Percentiles rank a stretch among this genome's conserved stretches.
Conservation (phyloP, 2,329 filamentous ascomycete genomes). For the Chrysoporthe cubensis region DNA sequence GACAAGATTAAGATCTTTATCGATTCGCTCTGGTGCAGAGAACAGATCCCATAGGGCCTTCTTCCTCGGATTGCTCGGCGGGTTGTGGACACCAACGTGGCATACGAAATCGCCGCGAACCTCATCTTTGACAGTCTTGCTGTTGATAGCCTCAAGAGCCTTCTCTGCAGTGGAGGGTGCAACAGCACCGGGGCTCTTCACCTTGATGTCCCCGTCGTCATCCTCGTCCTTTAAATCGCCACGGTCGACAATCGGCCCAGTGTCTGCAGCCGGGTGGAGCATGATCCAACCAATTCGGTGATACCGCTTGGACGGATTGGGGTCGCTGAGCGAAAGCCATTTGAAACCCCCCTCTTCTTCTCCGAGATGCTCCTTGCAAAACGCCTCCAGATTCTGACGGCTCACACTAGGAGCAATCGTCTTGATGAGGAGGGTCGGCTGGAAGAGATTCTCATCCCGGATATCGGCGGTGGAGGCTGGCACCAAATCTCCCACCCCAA, state of each 20-base stretch:
- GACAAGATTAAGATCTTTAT: slow-evolving; percentile 84
- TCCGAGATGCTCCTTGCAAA: slow-evolving; percentile 92
- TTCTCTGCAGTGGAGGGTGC: slow-evolving; percentile 73
- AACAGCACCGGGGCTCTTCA: slow-evolving; percentile 51
- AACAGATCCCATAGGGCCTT: slow-evolving; percentile 98
- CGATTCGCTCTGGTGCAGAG: slow-evolving; percentile 89
- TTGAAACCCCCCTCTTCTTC: slow-evolving; percentile 92
- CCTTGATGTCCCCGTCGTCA: slow-evolving; percentile 58
- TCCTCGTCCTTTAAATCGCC: slow-evolving; percentile 75
- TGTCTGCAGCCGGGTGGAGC: slow-evolving; percentile 78
- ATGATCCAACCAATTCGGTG: slow-evolving; percentile 99
- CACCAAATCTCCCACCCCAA: slow-evolving; percentile 89
- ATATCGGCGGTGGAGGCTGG: slow-evolving; percentile 84
- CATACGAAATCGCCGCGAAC: slow-evolving; percentile 95
- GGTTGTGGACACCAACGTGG: slow-evolving; percentile 94
- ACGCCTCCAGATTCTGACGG: slow-evolving; percentile 87
- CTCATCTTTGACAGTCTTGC: slow-evolving; percentile 95
- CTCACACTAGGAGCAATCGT: slow-evolving; percentile 97
- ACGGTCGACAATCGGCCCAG: slow-evolving; percentile 66
- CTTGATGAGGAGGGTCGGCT: slow-evolving; percentile 95
- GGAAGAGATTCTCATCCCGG: slow-evolving; percentile 83
- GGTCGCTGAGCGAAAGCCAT: slow-evolving; percentile 94
- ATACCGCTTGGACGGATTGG: slow-evolving; percentile 95
- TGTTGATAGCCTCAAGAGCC: slow-evolving; percentile 91
- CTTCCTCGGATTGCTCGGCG: slow-evolving; percentile 82